Percentiles rank a stretch among this genome's conserved stretches.
Evolutionary conservation across 1,284 basidiomycete genomes (phyloP).

Genomic region (Tylopilus orsonianus): DNA sequence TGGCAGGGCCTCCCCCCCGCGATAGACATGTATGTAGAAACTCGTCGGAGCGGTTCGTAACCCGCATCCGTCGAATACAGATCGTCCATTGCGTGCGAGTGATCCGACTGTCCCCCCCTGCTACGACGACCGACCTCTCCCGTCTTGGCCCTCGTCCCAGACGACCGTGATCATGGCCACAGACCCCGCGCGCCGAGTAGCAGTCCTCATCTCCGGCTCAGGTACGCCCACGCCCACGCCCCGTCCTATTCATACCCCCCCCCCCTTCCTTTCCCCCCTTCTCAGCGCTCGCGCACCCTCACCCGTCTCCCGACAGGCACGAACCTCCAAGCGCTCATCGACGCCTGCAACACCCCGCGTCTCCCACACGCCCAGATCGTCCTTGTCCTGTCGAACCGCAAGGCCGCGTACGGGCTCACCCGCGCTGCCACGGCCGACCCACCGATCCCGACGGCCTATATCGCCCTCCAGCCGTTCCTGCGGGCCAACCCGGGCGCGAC

Average conservation of each 20-base stretch:
- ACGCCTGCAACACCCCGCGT: conserved; percentile 70
- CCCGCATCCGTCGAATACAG: not conserved
- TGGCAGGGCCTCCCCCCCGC: too few species aligned
- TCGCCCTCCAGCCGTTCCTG: conserved; percentile 84
- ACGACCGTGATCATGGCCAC: conserved; percentile 12
- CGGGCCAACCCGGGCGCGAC: conserved; percentile 74
- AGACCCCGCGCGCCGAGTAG: conserved; percentile 41
- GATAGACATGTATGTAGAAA: too few species aligned
- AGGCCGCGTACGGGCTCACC: conserved; percentile 86
- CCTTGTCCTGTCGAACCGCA: conserved; percentile 90
- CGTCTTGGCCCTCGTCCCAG: not conserved
- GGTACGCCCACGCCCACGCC: too few species aligned
- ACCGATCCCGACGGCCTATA: conserved; percentile 81
- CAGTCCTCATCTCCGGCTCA: conserved; percentile 80
- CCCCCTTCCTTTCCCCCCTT: not conserved
- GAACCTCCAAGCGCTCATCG: conserved; percentile 95
- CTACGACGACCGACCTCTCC: conserved; percentile 15
- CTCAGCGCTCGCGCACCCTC: not conserved
- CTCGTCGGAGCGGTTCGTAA: conserved; percentile 9
- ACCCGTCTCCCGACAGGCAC: conserved; percentile 57
- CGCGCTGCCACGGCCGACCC: conserved; percentile 72
- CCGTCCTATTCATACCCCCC: too few species aligned
- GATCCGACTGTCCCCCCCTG: not conserved
- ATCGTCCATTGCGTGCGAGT: not conserved
- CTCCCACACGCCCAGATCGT: conserved; percentile 71